Evolutionary conservation across 768 basidiomycete species (phyloP).

Genomic region (Pulveroboletus frians): DNA sequence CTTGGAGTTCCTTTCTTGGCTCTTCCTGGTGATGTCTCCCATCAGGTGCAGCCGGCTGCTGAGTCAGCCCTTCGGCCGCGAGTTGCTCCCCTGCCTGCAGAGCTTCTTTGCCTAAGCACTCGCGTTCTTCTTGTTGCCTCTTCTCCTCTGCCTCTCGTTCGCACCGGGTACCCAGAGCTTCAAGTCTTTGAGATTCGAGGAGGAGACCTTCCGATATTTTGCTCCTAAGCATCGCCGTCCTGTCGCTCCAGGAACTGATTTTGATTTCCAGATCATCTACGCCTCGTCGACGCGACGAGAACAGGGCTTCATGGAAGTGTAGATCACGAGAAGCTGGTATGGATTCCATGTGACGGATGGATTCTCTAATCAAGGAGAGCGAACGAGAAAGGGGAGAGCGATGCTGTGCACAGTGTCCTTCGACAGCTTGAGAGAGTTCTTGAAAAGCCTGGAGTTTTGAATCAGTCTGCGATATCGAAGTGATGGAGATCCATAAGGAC

Average conservation of each 20-base stretch:
- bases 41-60: constrained; percentile 14
- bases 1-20: constrained; percentile 8
- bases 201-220: constrained; percentile 39
- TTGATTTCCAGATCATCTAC: constrained; percentile 49
- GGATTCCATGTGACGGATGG: constrained; percentile 53
- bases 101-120: constrained; percentile 33
- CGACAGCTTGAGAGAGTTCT: constrained; percentile 33
- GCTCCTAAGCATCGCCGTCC: constrained; percentile 25
- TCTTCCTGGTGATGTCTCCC: constrained; percentile 20
- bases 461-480: constrained; percentile 22
- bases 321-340: constrained; percentile 39
- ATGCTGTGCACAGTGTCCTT: constrained; percentile 32
- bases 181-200: constrained; percentile 38
- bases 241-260: constrained; percentile 46
- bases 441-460: constrained; percentile 35
- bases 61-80: constrained; percentile 4
- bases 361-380: constrained; percentile 49
- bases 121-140: constrained; percentile 13
- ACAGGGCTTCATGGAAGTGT: constrained; percentile 43
- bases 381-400: constrained; percentile 40
- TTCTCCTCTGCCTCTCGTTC: constrained; percentile 26
- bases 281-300: constrained; percentile 43
- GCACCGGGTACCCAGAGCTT: constrained; percentile 31
- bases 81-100: constrained; percentile 32
- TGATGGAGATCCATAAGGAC: constrained; percentile 34